Evolutionary conservation across 1,284 basidiomycete species (phyloP), one percentile per base, ranked within the genome.

Genomic region (Ganoderma multipileum): DNA sequence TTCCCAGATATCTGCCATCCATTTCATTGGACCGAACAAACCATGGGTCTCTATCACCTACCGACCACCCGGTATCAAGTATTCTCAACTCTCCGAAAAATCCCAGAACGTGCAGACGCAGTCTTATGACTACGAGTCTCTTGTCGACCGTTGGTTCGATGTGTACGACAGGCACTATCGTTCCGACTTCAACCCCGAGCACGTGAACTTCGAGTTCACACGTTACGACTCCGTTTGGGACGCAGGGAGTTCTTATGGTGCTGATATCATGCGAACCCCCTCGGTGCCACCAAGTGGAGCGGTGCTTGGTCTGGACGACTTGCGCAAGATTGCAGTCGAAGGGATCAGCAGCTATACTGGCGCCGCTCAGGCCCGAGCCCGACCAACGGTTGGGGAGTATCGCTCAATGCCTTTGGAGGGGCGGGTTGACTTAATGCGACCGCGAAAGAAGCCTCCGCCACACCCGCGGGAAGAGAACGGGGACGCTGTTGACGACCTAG

Each of bases 1-100:
- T 12, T 89, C 92, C 62, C 87, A 92, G 73, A 97, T 98, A 80
- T 91, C 91, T 67, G 91, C 91, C 64, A 90, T 98, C 63, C 97
- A 99, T 81, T 99, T 99, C 77, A 98, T 99, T 74, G 97, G 97
- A 3, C 86, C 89, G 20, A 88, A 94, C 79, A 99, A 99, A 81
- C 97, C 97, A 12, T 99, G 97, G 97, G 85, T 87, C 54, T 87
- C 88, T 26, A 84, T 95, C 62, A 79, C 87, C 44, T 88, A 84
- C 78, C 90, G 94, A 42, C 84, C 89, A 4, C 87, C 92, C 23
- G 86, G 85, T 70, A 79, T 81, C 68, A 79, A 76, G 72, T 73
- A 70, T 73, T 69, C 65, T 2, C 67, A 67, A 33, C 36, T 63
- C 1, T 64, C 71, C 1, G 73, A 72, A 69, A 79, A 76, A 65